These are phyloP conservation scores for Xylariales sp. DNA, from an alignment of 2,329 filamentous ascomycete genomes.

Conservation along the genomic window DNA sequence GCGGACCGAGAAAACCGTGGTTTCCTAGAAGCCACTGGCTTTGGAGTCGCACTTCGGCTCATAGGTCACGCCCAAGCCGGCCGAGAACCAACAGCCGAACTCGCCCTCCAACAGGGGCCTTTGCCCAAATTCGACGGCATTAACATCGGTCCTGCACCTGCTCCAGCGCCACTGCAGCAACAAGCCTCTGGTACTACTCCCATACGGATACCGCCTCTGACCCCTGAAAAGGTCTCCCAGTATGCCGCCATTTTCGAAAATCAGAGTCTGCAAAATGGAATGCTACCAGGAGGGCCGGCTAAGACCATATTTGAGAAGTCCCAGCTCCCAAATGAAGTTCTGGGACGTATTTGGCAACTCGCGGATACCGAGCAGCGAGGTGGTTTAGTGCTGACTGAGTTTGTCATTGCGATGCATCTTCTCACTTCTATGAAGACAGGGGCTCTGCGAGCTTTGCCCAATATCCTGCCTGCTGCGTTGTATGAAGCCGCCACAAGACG, in stretches of 20 bases:
- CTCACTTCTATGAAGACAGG: constrained; percentile 91
- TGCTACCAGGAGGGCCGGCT: constrained; percentile 86
- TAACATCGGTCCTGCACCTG: constrained; percentile 55
- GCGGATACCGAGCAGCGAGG: constrained; percentile 94
- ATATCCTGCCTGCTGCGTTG: constrained; percentile 81
- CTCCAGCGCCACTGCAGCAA: constrained; percentile 64
- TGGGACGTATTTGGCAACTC: constrained; percentile 96
- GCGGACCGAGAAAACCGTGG: constrained; percentile 97
- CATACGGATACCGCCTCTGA: constrained; percentile 88
- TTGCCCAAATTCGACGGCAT: constrained; percentile 92
- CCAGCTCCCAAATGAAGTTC: constrained; percentile 85
- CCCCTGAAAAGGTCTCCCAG: constrained; percentile 87
- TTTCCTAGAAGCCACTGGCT: constrained; percentile 90
- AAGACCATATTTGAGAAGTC: constrained; percentile 97
- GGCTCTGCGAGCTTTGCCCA: constrained; percentile 81
- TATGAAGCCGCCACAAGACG: constrained; percentile 90
- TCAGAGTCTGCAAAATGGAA: constrained; percentile 79
- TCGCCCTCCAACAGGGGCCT: constrained; percentile 88
- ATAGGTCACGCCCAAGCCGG: constrained; percentile 96
- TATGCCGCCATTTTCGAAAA: constrained; percentile 92
- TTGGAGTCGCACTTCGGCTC: constrained; percentile 90
- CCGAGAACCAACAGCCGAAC: constrained; percentile 80
- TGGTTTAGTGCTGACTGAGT: constrained; percentile 86
- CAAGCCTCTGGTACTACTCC: constrained; percentile 73
- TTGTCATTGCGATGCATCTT: constrained; percentile 98